phyloP scores from a whole-genome alignment of 495 filamentous ascomycete genomes.

The Tuber melanosporum region DNA sequence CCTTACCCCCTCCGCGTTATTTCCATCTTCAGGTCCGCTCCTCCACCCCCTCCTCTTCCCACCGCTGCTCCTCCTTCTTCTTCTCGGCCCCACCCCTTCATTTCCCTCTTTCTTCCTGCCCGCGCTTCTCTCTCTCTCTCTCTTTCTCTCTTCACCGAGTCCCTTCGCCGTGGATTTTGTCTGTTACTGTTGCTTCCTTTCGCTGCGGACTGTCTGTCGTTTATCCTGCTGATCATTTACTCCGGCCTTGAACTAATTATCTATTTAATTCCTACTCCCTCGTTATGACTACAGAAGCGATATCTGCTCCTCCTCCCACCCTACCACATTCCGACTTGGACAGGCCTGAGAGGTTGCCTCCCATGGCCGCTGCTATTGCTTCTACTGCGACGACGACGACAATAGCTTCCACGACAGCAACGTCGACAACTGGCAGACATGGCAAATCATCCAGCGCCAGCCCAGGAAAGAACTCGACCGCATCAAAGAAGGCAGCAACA shows the following conservation, averaged over 20 bases:
- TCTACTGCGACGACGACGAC: conserved; percentile 18
- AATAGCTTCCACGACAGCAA: conserved; percentile 15
- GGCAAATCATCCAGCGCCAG: conserved; percentile 35
- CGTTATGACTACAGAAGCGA: conserved; percentile 29
- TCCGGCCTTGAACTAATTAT: conserved; percentile 27
- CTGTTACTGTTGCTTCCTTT: conserved; percentile 28
- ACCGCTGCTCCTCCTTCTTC: conserved; percentile 32
- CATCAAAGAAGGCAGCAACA: conserved; percentile 26
- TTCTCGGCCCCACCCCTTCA: conserved; percentile 22
- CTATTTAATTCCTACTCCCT: conserved; percentile 9
- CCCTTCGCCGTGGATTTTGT: conserved; percentile 23
- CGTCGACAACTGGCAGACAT: conserved; percentile 19
- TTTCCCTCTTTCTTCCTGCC: conserved; percentile 33
- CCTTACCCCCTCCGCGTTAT: conserved; percentile 30
- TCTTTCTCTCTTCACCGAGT: conserved; percentile 14
- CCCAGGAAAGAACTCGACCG: conserved; percentile 29
- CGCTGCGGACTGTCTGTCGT: conserved; percentile 19
- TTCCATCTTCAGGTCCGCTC: conserved; percentile 34
- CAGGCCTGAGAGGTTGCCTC: conserved; percentile 28
- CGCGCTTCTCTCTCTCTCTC: conserved; percentile 12
- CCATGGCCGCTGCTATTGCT: conserved; percentile 32
- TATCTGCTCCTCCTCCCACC: conserved; percentile 26
- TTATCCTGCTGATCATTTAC: conserved; percentile 39
- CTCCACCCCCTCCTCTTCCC: conserved; percentile 29
- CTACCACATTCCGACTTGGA: conserved; percentile 21